Percentiles rank a stretch among this genome's conserved stretches.
Evolutionary conservation across 352 stramenopile genomes (phyloP).

Genomic region (Phytophthora multivora): DNA sequence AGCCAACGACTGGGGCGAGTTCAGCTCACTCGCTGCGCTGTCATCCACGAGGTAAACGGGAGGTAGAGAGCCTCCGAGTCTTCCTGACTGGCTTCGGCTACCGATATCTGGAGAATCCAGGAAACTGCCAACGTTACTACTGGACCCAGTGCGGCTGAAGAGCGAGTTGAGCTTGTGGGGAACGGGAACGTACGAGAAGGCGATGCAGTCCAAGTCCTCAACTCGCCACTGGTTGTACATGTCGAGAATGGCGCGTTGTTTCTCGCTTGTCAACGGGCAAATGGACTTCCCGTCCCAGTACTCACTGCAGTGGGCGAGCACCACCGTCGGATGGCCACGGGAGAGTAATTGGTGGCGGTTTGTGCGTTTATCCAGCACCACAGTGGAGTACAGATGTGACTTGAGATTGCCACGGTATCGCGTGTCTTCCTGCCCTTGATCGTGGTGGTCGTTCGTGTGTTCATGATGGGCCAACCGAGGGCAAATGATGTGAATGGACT

Average conservation of each 20-base stretch:
- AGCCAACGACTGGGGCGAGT: constrained; percentile 39
- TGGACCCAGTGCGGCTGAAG: constrained; percentile 41
- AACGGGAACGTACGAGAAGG: constrained; percentile 83
- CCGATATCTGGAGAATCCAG: constrained; percentile 15
- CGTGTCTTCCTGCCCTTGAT: constrained; percentile 85
- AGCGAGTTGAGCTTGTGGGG: constrained; percentile 70
- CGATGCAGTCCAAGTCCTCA: constrained; percentile 85
- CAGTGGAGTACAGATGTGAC: constrained; percentile 85
- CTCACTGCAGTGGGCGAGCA: constrained; percentile 78
- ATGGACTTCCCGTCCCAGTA: constrained; percentile 91
- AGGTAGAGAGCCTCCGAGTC: constrained; percentile 41
- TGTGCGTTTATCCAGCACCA: constrained; percentile 84
- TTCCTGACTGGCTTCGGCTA: constrained; percentile 9
- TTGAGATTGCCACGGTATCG: constrained; percentile 85
- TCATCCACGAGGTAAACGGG: constrained; percentile 87
- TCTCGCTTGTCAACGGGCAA: constrained; percentile 80
- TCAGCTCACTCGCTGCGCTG: constrained; percentile 52
- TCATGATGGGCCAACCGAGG: constrained; percentile 81
- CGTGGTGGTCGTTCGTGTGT: constrained; percentile 85
- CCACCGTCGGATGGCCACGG: constrained; percentile 74
- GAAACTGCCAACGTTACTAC: constrained; percentile 21
- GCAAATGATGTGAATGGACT: constrained; percentile 85
- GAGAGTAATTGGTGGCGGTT: constrained; percentile 81
- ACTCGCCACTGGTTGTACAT: constrained; percentile 92
- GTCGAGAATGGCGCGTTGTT: constrained; percentile 78